phyloP scores from a whole-genome alignment of 2,329 filamentous ascomycete species.

The Apiospora koreana region DNA sequence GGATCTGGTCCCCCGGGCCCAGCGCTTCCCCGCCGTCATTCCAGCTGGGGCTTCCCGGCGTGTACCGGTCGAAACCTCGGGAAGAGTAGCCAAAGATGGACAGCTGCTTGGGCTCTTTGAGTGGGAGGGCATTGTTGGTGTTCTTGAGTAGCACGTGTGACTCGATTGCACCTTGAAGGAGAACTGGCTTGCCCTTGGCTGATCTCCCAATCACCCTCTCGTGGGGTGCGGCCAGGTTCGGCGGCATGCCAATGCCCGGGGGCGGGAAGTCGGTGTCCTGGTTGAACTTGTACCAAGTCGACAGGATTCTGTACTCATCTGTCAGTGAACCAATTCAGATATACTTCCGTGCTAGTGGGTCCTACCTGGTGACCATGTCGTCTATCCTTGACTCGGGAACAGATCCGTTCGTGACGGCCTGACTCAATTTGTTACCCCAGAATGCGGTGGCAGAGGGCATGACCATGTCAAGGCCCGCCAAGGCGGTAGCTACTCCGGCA shows the following conservation, averaged over 20 bases:
- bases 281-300: conserved; percentile 57
- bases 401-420: conserved; percentile 61
- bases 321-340: not conserved
- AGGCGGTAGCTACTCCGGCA: conserved; percentile 58
- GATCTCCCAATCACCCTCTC: conserved; percentile 55
- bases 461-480: conserved; percentile 70
- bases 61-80: conserved; percentile 47
- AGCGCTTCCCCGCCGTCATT: conserved; percentile 30
- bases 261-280: conserved; percentile 48
- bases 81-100: conserved; percentile 64
- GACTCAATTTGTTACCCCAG: conserved; percentile 55
- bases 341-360: not conserved
- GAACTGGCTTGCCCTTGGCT: conserved; percentile 36
- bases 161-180: conserved; percentile 59
- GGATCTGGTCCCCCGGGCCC: conserved; percentile 13
- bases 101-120: conserved; percentile 50
- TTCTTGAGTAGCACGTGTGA: conserved; percentile 68
- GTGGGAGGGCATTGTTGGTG: conserved; percentile 52
- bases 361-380: conserved; percentile 57
- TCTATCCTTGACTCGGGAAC: conserved; percentile 56
- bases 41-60: conserved; percentile 36
- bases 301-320: conserved; percentile 38
- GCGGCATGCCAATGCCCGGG: conserved; percentile 52
- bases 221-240: conserved; percentile 48
- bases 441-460: conserved; percentile 56